Base-by-base conservation (phyloP, 805 yeast species). In the Candida caryicola region DNA sequence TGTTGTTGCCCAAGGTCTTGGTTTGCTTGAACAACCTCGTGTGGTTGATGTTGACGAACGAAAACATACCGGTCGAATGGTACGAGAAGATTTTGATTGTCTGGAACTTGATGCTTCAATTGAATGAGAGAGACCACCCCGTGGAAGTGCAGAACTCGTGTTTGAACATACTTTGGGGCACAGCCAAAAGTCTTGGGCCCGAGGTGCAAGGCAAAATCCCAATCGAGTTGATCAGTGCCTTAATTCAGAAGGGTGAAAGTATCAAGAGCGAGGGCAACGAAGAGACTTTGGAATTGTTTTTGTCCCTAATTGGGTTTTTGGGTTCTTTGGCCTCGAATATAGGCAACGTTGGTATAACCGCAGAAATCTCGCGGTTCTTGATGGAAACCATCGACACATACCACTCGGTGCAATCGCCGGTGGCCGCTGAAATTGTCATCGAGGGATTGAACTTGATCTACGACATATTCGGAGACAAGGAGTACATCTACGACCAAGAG, bases 381-480 rank as follows among this genome's bases (percentile, higher is more conserved):
- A 17, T 45, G n/a, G 41, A 39, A 4, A 44, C 46, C 10, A 51
- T 49, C n/a, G 45, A 39, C 6, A 33, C 41, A 19, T 31, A 21
- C 33, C 23, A 34, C 21, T 17, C 30, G 3, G 17, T 25, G 8
- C 33, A 25, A 14, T 41, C 44, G 18, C 45, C 52, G 2, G 40
- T 40, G 25, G 56, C 58, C 1, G 44, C 53, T n/a, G 72, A 66
- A 43, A 57, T 79, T 8, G 62, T 79, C 4, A 59, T 79, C 29
- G 91, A 83, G 44, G 64, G 82, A 17, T 59, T 86, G 16, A 82
- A 86, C 51, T 66, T 77, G 2, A 52, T 89, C 4, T 87, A 79
- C 59, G 96, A 88, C 43, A 69, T 89, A 5, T 93, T 83, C 61
- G 85, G 85, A 10, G 98, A 93, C 62, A 74, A 74, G 26, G 64